Conservation (phyloP, 2,329 filamentous ascomycete species). For the Aphanoascus verrucosus region DNA sequence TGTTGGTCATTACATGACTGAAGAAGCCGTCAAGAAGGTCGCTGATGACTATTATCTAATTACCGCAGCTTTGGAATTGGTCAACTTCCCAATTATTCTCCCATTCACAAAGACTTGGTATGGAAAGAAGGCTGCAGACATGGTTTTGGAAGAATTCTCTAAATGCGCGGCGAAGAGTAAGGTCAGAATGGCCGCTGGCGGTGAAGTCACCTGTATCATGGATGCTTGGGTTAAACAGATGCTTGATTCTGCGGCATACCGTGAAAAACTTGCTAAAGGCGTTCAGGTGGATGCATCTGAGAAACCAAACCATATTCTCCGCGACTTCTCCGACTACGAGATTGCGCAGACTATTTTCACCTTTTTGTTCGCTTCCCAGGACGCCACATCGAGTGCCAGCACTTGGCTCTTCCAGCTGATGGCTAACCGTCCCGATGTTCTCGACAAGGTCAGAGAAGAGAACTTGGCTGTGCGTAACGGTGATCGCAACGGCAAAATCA, state of each 20-base stretch:
- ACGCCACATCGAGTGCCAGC: slow-evolving; percentile 84
- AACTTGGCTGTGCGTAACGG: slow-evolving; percentile 68
- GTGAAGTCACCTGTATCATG: slow-evolving; percentile 82
- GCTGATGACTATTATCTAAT: slow-evolving; percentile 95
- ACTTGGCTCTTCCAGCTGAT: slow-evolving; percentile 94
- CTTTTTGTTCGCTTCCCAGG: slow-evolving; percentile 93
- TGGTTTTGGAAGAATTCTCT: slow-evolving; percentile 79
- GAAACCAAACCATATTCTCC: slow-evolving; percentile 73
- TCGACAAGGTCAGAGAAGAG: slow-evolving; percentile 85
- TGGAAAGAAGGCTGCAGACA: slow-evolving; percentile 87
- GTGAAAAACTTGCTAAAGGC: slow-evolving; percentile 64
- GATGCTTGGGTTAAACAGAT: slow-evolving; percentile 88
- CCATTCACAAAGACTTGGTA: slow-evolving; percentile 96
- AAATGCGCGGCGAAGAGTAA: slow-evolving; percentile 91
- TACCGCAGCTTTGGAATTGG: slow-evolving; percentile 86
- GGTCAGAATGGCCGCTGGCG: slow-evolving; percentile 79
- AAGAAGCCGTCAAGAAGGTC: slow-evolving; percentile 84
- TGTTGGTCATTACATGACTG: slow-evolving; percentile 86
- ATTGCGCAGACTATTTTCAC: slow-evolving; percentile 91
- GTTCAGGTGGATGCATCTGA: slow-evolving; percentile 55
- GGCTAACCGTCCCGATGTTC: slow-evolving; percentile 84
- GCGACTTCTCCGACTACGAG: slow-evolving; percentile 80
- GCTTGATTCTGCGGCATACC: slow-evolving; percentile 73
- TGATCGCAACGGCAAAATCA: slow-evolving; percentile 57
- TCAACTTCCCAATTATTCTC: slow-evolving; percentile 96